Percentiles rank a stretch among this genome's conserved stretches.
These are phyloP conservation scores for Melanomma pulvis-pyrius DNA, from an alignment of 495 filamentous ascomycete genomes.

Conservation along the genomic window DNA sequence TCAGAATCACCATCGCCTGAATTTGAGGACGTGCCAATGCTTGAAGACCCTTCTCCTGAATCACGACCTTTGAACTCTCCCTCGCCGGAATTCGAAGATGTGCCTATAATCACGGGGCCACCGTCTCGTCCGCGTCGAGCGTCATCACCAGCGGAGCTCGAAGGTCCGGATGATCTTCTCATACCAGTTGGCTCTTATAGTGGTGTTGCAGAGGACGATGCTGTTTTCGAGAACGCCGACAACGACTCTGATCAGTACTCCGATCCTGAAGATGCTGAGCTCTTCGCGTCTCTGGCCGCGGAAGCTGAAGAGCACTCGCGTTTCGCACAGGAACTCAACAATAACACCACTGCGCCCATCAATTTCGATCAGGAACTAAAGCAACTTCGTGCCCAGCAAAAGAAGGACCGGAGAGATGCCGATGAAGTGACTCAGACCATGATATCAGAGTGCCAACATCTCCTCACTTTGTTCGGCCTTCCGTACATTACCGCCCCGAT, in stretches of 20 bases:
- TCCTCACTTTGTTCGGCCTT: conserved; percentile 86
- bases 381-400: conserved; percentile 86
- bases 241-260: conserved; percentile 60
- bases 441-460: conserved; percentile 91
- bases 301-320: conserved; percentile 92
- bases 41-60: neutral
- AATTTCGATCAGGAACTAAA: conserved; percentile 87
- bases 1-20: conserved; percentile 40
- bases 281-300: conserved; percentile 78
- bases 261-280: conserved; percentile 89
- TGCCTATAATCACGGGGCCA: conserved; percentile 26
- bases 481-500: conserved; percentile 97
- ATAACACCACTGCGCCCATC: conserved; percentile 60
- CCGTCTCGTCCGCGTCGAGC: conserved; percentile 17
- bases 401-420: conserved; percentile 91
- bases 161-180: conserved; percentile 22
- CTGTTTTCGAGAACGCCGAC: conserved; percentile 38
- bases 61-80: conserved; percentile 43
- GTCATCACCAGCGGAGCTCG: neutral
- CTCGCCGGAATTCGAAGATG: conserved; percentile 60
- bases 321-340: conserved; percentile 84
- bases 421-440: conserved; percentile 95
- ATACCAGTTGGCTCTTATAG: conserved; percentile 30
- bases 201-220: conserved; percentile 38
- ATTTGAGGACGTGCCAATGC: conserved; percentile 23